Evolutionary conservation across 2,329 filamentous ascomycete genomes (phyloP).

Genomic region (Onygenales sp.): DNA sequence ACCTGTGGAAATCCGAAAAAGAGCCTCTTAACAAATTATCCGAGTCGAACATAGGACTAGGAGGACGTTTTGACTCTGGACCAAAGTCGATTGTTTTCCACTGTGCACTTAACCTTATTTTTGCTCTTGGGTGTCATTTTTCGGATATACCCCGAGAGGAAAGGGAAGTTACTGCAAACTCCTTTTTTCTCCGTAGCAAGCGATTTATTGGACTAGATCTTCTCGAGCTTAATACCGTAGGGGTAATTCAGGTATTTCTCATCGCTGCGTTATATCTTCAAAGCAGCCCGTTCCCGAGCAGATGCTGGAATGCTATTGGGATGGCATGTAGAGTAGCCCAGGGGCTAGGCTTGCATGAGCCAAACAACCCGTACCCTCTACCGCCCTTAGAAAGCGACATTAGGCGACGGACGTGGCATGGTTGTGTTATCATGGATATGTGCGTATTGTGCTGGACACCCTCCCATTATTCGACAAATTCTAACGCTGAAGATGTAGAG

Average conservation of each 20-base stretch:
- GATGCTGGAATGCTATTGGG: slow-evolving; percentile 37
- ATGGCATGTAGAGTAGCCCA: slow-evolving; percentile 34
- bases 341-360: slow-evolving; percentile 33
- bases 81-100: slow-evolving; percentile 32
- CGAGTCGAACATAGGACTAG: slow-evolving; percentile 26
- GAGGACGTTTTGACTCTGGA: slow-evolving; percentile 20
- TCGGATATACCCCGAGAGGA: slow-evolving; percentile 23
- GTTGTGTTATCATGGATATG: slow-evolving; percentile 32
- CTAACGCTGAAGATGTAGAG: slow-evolving; percentile 12
- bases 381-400: slow-evolving; percentile 28
- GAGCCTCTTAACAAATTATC: slow-evolving; percentile 11
- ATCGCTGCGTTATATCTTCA: slow-evolving; percentile 32
- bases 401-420: slow-evolving; percentile 30
- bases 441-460: slow-evolving; percentile 11
- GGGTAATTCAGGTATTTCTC: slow-evolving; percentile 33
- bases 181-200: slow-evolving; percentile 28
- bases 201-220: slow-evolving; percentile 29
- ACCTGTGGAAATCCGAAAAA: slow-evolving; percentile 25
- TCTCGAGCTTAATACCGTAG: slow-evolving; percentile 28
- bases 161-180: slow-evolving; percentile 19
- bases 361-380: slow-evolving; percentile 9
- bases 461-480: not conserved
- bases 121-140: slow-evolving; percentile 34
- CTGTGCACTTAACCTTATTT: slow-evolving; percentile 34
- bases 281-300: slow-evolving; percentile 30